Evolutionary conservation across 805 yeast genomes (phyloP).

Genomic region (Saturnispora sanitii): DNA sequence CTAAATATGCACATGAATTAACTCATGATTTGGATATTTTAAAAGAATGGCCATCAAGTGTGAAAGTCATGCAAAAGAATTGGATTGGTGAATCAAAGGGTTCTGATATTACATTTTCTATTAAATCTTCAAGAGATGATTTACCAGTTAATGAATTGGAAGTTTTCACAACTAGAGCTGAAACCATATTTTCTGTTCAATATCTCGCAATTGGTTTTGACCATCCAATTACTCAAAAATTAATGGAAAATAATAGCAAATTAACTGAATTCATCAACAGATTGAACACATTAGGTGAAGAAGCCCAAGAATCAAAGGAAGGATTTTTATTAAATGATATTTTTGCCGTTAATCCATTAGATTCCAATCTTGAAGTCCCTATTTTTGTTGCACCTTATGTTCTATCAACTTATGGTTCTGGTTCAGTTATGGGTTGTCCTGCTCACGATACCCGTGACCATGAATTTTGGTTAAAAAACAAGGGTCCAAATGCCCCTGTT

Average conservation of each 20-base stretch:
- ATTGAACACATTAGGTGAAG: conserved; percentile 30
- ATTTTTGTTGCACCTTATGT: conserved; percentile 90
- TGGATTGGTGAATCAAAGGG: conserved; percentile 93
- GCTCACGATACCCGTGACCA: conserved; percentile 83
- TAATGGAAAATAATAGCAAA: conserved; percentile 29
- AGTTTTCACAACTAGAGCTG: conserved; percentile 84
- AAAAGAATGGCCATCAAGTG: conserved; percentile 79
- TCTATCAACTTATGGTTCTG: conserved; percentile 70
- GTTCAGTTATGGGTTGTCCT: conserved; percentile 98
- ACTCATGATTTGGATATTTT: conserved; percentile 53
- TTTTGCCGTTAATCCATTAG: conserved; percentile 51
- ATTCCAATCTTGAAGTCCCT: conserved; percentile 41
- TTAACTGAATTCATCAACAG: conserved; percentile 38
- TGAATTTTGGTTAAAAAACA: conserved; percentile 66
- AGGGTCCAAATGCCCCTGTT: conserved; percentile 33
- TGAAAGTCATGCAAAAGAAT: conserved; percentile 79
- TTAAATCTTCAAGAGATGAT: conserved; percentile 9
- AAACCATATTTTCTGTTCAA: conserved; percentile 76
- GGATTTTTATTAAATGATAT: conserved; percentile 47
- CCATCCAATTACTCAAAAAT: conserved; percentile 48
- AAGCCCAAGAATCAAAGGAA: conserved; percentile 34
- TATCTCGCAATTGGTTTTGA: conserved; percentile 68
- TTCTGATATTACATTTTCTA: conserved; percentile 49
- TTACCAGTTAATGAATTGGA: conserved; percentile 26
- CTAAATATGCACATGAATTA: conserved; percentile 64